Conservation (phyloP, 139 green algal species). For the Chlorella sp. region DNA sequence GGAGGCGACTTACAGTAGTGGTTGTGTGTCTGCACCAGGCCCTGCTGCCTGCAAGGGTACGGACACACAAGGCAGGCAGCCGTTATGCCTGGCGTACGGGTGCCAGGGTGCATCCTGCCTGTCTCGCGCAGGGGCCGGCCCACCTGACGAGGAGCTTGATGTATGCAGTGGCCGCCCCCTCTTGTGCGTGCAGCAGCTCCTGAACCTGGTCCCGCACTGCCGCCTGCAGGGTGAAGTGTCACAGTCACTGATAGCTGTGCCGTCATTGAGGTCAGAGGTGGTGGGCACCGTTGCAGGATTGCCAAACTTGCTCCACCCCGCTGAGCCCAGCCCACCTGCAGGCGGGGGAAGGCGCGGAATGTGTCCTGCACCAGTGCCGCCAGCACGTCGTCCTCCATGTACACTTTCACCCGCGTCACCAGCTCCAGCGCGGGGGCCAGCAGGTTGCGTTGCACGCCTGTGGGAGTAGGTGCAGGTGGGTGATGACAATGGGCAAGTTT, state of each 20-base stretch:
- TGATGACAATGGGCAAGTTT: neutral
- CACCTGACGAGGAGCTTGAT: neutral
- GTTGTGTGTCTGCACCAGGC: neutral
- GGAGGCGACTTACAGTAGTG: conserved; percentile 13
- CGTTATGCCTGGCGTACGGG: too few relatives aligned
- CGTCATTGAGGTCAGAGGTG: too few relatives aligned
- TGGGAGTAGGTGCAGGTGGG: neutral
- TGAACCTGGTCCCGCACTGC: neutral
- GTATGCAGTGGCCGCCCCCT: neutral
- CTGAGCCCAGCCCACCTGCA: neutral
- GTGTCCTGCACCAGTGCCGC: neutral
- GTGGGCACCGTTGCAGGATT: too few relatives aligned
- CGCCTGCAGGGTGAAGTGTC: neutral
- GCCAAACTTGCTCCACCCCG: too few relatives aligned
- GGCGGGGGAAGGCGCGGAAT: neutral
- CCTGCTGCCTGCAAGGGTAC: neutral
- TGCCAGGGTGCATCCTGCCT: too few relatives aligned
- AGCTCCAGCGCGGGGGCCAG: neutral
- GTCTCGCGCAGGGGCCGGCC: too few relatives aligned
- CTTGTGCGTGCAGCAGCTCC: neutral
- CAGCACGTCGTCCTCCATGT: conserved; percentile 6
- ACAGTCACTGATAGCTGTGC: too few relatives aligned
- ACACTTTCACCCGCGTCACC: neutral
- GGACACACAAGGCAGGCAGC: neutral
- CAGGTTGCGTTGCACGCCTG: neutral